Conservation (phyloP, 2,329 filamentous ascomycete genomes). For the Leptographium radiaticola region DNA sequence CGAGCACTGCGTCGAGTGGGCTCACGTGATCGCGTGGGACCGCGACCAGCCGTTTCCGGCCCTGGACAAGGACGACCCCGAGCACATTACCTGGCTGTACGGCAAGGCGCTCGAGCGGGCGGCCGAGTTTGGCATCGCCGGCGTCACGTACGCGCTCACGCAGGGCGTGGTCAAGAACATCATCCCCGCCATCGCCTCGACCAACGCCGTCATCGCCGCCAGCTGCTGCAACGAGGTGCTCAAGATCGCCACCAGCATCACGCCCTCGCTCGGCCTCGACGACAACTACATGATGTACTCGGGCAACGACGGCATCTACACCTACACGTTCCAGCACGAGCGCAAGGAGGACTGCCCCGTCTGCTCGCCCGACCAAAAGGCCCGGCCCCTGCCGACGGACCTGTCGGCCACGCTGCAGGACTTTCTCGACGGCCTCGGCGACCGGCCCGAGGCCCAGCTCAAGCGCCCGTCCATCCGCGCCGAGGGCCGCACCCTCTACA, state of each 20-base stretch:
- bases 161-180: conserved; percentile 99
- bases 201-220: conserved; percentile 91
- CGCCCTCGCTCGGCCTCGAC: conserved; percentile 63
- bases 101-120: conserved; percentile 71
- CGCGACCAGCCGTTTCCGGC: conserved; percentile 67
- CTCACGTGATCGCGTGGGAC: conserved; percentile 96
- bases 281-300: conserved; percentile 99
- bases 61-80: conserved; percentile 90
- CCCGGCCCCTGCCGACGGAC: conserved; percentile 62
- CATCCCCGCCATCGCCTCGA: conserved; percentile 94
- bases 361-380: conserved; percentile 57
- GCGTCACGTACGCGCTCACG: conserved; percentile 89
- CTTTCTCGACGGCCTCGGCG: conserved; percentile 71
- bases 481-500: conserved; percentile 77
- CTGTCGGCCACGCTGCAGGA: conserved; percentile 60
- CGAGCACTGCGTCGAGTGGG: conserved; percentile 98
- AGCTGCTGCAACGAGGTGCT: conserved; percentile 94
- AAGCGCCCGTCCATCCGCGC: conserved; percentile 81
- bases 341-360: conserved; percentile 92
- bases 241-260: conserved; percentile 77
- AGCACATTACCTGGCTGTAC: conserved; percentile 96
- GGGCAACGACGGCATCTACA: conserved; percentile 90
- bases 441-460: conserved; percentile 77
- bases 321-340: conserved; percentile 91
- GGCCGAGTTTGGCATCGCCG: conserved; percentile 76